Evolutionary conservation across 768 basidiomycete species (phyloP).

Genomic region (Tremella yokohamensis): DNA sequence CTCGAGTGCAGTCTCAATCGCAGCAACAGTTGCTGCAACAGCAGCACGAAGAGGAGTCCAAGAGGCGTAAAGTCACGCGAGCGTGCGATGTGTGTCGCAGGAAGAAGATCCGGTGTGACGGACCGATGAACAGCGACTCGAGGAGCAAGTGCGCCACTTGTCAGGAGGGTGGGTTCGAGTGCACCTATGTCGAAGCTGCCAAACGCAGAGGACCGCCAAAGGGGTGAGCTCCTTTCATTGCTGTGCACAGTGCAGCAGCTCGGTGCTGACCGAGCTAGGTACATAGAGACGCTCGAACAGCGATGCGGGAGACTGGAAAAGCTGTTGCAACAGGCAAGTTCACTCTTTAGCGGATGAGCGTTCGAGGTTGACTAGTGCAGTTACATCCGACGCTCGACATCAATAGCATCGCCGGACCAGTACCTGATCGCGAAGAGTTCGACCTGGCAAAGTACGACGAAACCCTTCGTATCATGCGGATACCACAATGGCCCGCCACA

Average conservation of each 20-base stretch:
- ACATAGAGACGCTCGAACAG: conserved; percentile 49
- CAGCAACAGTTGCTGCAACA: not conserved
- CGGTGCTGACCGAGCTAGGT: conserved; percentile 1
- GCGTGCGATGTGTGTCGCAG: conserved; percentile 79
- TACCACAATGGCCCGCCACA: conserved; percentile 32
- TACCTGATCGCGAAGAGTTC: conserved; percentile 43
- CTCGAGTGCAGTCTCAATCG: too few relatives aligned
- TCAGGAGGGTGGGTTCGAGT: conserved; percentile 53
- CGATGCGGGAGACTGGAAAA: conserved; percentile 46
- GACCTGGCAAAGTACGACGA: conserved; percentile 45
- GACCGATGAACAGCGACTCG: conserved; percentile 41
- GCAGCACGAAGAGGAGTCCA: conserved; percentile 56
- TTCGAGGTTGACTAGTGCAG: conserved; percentile 41
- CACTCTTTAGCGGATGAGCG: not conserved
- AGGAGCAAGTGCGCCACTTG: conserved; percentile 47
- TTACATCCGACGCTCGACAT: conserved; percentile 46
- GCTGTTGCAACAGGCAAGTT: conserved; percentile 34
- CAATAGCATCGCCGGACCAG: conserved; percentile 44
- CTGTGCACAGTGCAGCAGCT: too few relatives aligned
- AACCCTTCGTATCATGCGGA: conserved; percentile 23
- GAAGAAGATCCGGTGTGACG: conserved; percentile 76
- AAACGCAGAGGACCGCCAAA: conserved; percentile 46
- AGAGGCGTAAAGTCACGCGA: conserved; percentile 51
- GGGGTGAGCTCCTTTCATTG: conserved; percentile 11
- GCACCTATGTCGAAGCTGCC: conserved; percentile 55